These are phyloP conservation scores for Phlebiopsis gigantea DNA, from an alignment of 768 basidiomycete genomes.

Conservation along the genomic window DNA sequence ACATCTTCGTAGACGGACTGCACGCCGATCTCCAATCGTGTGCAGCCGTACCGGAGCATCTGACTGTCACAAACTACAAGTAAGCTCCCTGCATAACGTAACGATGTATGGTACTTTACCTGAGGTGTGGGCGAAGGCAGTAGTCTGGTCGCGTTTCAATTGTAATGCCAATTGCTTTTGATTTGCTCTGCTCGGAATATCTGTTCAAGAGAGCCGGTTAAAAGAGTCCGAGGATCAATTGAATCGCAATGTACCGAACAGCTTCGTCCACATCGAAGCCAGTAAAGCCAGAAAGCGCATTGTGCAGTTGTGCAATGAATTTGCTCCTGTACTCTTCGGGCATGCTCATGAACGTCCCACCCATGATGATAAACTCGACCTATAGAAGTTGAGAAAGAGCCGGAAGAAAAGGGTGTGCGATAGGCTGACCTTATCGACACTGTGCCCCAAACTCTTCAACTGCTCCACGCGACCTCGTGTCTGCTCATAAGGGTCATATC, in stretches of 20 bases:
- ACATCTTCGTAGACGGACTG: slow-evolving; percentile 99
- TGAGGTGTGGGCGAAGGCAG: slow-evolving; percentile 93
- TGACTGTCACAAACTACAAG: slow-evolving; percentile 47
- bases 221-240: background rate
- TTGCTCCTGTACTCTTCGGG: slow-evolving; percentile 92
- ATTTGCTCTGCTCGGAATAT: slow-evolving; percentile 95
- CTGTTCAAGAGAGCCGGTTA: slow-evolving; percentile 30
- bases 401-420: too few relatives aligned
- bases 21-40: slow-evolving; percentile 95
- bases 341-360: slow-evolving; percentile 99
- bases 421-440: slow-evolving; percentile 79
- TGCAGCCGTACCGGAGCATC: slow-evolving; percentile 99
- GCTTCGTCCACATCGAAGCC: slow-evolving; percentile 94
- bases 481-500: slow-evolving; percentile 97
- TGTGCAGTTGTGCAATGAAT: slow-evolving; percentile 94
- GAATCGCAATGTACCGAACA: slow-evolving; percentile 51
- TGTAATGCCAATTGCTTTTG: slow-evolving; percentile 98
- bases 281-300: slow-evolving; percentile 93
- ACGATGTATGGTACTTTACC: slow-evolving; percentile 36
- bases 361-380: slow-evolving; percentile 95
- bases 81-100: background rate
- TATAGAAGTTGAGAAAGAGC: slow-evolving; percentile 22
- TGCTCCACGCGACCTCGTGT: slow-evolving; percentile 94
- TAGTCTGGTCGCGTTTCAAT: slow-evolving; percentile 99
- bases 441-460: slow-evolving; percentile 91